phyloP scores from a whole-genome alignment of 805 yeast genomes.

The Pichia rugopelliculosa region DNA sequence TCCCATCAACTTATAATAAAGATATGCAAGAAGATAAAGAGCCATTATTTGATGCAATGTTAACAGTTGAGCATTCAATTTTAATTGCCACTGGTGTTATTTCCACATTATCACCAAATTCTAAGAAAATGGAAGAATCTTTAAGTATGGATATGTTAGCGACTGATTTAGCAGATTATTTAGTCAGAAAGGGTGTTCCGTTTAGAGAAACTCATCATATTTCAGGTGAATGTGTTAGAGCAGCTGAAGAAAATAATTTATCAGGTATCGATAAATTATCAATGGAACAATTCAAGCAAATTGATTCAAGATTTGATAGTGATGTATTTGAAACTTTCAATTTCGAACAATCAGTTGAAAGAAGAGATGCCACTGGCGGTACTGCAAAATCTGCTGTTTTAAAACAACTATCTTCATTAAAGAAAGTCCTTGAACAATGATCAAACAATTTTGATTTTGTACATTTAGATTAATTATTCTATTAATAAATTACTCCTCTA shows the following conservation, averaged over 20 bases:
- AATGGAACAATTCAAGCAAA: conserved; percentile 66
- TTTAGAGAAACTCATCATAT: conserved; percentile 99
- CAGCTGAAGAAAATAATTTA: conserved; percentile 70
- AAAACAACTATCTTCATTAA: conserved; percentile 50
- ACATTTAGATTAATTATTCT: not conserved
- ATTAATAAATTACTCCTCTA: not conserved
- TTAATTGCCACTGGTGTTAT: conserved; percentile 94
- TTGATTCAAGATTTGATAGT: conserved; percentile 70
- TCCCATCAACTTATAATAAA: conserved; percentile 95
- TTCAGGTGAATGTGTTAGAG: conserved; percentile 93
- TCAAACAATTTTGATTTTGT: not conserved
- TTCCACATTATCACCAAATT: conserved; percentile 71
- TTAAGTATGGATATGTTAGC: conserved; percentile 99
- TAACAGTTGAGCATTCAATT: conserved; percentile 89
- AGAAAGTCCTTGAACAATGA: not conserved
- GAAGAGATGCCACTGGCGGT: conserved; percentile 96
- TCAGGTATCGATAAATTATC: conserved; percentile 83
- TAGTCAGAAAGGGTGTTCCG: conserved; percentile 97
- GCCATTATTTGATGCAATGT: conserved; percentile 87
- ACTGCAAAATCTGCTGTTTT: conserved; percentile 88
- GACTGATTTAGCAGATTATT: conserved; percentile 94
- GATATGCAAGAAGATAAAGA: conserved; percentile 99
- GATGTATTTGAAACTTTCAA: conserved; percentile 85
- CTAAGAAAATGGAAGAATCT: conserved; percentile 74
- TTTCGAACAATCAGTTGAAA: conserved; percentile 91